These are phyloP conservation scores for Staphylotrichum longicolle DNA, from an alignment of 495 filamentous ascomycete genomes.

Conservation along the genomic window DNA sequence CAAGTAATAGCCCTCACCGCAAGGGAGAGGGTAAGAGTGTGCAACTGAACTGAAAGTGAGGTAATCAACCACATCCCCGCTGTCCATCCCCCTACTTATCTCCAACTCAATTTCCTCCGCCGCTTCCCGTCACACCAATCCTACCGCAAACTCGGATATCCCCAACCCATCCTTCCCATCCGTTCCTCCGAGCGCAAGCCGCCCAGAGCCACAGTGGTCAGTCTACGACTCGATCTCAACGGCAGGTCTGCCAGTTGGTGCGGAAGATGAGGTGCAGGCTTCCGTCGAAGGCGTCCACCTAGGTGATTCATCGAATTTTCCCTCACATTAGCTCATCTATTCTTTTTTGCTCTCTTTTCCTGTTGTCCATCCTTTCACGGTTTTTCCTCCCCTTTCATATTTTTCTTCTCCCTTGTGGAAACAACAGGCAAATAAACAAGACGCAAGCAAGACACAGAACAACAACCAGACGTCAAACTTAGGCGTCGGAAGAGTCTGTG, in stretches of 20 bases:
- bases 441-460: background rate
- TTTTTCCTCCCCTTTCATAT: background rate
- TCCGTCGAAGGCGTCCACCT: conserved; percentile 37
- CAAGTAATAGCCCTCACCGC: background rate
- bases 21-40: background rate
- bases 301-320: background rate
- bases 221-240: background rate
- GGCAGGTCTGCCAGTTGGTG: conserved; percentile 29
- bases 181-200: background rate
- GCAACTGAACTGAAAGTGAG: background rate
- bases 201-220: background rate
- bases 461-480: background rate
- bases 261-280: conserved; percentile 31
- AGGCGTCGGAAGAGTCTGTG: background rate
- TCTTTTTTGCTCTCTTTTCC: conserved; percentile 11
- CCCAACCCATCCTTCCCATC: background rate
- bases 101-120: background rate
- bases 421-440: background rate
- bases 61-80: background rate
- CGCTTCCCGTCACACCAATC: background rate
- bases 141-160: background rate
- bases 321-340: conserved; percentile 22
- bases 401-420: background rate
- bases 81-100: background rate
- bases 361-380: background rate